phyloP scores from a whole-genome alignment of 2,329 filamentous ascomycete species.

The Daldinia eschscholtzii region DNA sequence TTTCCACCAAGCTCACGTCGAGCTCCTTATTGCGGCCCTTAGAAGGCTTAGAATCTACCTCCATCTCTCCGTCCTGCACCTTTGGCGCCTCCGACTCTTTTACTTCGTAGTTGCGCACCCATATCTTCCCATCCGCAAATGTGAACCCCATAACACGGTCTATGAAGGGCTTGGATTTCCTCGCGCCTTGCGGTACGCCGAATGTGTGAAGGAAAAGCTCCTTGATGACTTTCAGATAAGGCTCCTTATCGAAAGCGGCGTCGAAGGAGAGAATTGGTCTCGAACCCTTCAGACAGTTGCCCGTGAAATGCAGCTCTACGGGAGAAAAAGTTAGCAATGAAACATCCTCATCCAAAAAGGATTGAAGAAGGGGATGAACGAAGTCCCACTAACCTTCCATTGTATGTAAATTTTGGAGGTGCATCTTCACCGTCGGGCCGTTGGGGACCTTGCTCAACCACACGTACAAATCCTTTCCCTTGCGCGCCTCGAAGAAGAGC shows the following conservation, averaged over 20 bases:
- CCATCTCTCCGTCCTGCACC: slow-evolving; percentile 60
- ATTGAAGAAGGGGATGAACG: not conserved
- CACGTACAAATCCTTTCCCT: slow-evolving; percentile 92
- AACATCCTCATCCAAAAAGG: not conserved
- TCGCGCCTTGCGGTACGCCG: slow-evolving; percentile 87
- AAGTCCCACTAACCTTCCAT: slow-evolving; percentile 43
- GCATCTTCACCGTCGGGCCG: slow-evolving; percentile 73
- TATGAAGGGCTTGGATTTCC: slow-evolving; percentile 94
- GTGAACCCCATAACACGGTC: slow-evolving; percentile 96
- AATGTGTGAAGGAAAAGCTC: slow-evolving; percentile 92
- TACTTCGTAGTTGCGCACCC: slow-evolving; percentile 95
- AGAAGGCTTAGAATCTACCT: slow-evolving; percentile 56
- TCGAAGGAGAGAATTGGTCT: slow-evolving; percentile 94
- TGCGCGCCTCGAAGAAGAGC: slow-evolving; percentile 94
- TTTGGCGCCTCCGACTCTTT: slow-evolving; percentile 79
- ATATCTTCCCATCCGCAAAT: slow-evolving; percentile 92
- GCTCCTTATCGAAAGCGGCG: slow-evolving; percentile 82
- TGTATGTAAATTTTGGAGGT: slow-evolving; percentile 75
- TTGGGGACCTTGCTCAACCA: slow-evolving; percentile 95
- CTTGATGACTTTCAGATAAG: slow-evolving; percentile 85
- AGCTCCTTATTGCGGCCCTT: slow-evolving; percentile 68
- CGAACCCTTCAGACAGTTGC: slow-evolving; percentile 95
- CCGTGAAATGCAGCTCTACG: slow-evolving; percentile 89
- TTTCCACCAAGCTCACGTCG: slow-evolving; percentile 88
- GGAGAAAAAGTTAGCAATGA: slow-evolving; percentile 24